These are phyloP conservation scores for Daphne laureola DNA, from an alignment of 441 rosid genomes.

Conservation along the genomic window DNA sequence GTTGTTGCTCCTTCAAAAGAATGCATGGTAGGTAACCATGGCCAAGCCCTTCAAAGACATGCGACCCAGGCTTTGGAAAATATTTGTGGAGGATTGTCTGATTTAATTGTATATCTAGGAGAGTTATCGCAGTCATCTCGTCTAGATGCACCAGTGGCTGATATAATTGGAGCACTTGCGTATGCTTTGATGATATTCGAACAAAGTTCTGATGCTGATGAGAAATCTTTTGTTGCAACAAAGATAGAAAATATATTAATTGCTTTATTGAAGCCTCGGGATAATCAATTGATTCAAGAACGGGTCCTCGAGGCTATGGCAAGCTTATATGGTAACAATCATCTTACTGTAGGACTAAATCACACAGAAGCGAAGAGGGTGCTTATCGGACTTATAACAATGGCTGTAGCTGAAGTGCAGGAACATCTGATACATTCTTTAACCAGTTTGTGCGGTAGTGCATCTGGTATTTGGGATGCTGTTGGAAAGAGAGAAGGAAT, in stretches of 20 bases:
- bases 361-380: constrained; percentile 70
- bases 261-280: constrained; percentile 58
- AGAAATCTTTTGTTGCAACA: constrained; percentile 45
- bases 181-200: constrained; percentile 73
- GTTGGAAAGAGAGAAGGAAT: constrained; percentile 78
- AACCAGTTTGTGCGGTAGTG: constrained; percentile 47
- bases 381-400: constrained; percentile 62
- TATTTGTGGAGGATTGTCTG: constrained; percentile 72
- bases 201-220: constrained; percentile 28
- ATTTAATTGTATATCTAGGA: constrained; percentile 61
- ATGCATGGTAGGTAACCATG: constrained; percentile 58
- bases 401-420: constrained; percentile 50
- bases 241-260: constrained; percentile 57
- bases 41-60: constrained; percentile 55
- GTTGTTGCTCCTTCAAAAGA: constrained; percentile 86
- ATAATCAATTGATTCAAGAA: constrained; percentile 65
- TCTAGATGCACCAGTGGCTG: constrained; percentile 68
- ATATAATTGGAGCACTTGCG: constrained; percentile 80
- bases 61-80: constrained; percentile 77
- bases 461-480: constrained; percentile 66
- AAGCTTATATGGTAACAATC: constrained; percentile 63
- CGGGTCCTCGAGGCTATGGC: constrained; percentile 89
- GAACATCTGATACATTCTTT: constrained; percentile 57
- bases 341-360: constrained; percentile 38
- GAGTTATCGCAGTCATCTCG: constrained; percentile 65